phyloP scores from a whole-genome alignment of 108 stramenopile genomes.

The Conticribra weissflogii region DNA sequence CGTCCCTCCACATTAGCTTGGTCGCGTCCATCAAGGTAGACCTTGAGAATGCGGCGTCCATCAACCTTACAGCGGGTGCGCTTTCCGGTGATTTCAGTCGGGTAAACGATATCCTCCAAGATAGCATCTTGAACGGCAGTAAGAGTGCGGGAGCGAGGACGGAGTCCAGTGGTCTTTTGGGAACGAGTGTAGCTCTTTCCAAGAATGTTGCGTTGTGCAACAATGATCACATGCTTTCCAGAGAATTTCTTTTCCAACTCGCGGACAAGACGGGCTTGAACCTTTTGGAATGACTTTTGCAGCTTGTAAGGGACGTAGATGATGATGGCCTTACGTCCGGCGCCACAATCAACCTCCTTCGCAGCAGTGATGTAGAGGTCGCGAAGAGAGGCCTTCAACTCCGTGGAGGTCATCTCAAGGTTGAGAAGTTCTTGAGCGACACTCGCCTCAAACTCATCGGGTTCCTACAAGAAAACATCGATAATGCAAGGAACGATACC shows the following conservation, averaged over 20 bases:
- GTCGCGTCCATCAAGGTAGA: conserved; percentile 96
- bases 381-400: conserved; percentile 85
- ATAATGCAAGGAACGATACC: neutral
- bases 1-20: conserved; percentile 96
- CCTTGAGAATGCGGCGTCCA: conserved; percentile 96
- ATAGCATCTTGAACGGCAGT: conserved; percentile 98
- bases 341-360: conserved; percentile 94
- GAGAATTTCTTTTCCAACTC: conserved; percentile 99
- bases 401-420: conserved; percentile 93
- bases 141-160: conserved; percentile 97
- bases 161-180: conserved; percentile 91
- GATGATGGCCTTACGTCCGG: conserved; percentile 94
- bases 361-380: conserved; percentile 98
- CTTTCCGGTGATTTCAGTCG: conserved; percentile 99
- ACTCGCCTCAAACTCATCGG: conserved; percentile 95
- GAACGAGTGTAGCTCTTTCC: conserved; percentile 92
- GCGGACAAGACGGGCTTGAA: conserved; percentile 95
- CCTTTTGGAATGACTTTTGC: conserved; percentile 94
- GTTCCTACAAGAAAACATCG: conserved; percentile 63
- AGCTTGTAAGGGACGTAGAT: conserved; percentile 98
- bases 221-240: conserved; percentile 94
- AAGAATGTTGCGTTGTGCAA: conserved; percentile 98
- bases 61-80: conserved; percentile 97
- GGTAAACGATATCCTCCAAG: conserved; percentile 98
- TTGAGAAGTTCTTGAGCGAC: conserved; percentile 98